Conservation (phyloP, 129 eudicot species). For the Artemisia tridentata region DNA sequence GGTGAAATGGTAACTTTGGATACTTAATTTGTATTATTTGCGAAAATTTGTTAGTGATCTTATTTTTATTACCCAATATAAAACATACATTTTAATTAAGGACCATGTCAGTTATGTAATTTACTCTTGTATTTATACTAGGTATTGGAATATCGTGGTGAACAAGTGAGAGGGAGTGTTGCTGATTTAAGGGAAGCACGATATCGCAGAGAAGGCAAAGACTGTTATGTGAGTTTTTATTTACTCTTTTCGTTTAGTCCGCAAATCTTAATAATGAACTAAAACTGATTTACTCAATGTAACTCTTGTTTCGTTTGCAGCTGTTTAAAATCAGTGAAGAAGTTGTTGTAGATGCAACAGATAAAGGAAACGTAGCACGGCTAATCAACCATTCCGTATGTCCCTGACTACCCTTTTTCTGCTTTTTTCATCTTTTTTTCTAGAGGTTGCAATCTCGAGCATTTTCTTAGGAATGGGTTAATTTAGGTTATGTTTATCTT, state of each 20-base stretch:
- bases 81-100: too few relatives aligned
- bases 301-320: constrained; percentile 42
- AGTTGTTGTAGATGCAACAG: constrained; percentile 95
- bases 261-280: not conserved
- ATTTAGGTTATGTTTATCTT: not conserved
- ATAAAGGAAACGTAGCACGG: constrained; percentile 93
- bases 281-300: not conserved
- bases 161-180: constrained; percentile 91
- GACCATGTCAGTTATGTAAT: too few relatives aligned
- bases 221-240: constrained; percentile 72
- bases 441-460: not conserved
- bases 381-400: constrained; percentile 90
- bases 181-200: constrained; percentile 94
- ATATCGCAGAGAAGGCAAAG: constrained; percentile 84
- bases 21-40: not conserved
- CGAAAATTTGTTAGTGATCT: not conserved
- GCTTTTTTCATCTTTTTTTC: not conserved
- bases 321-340: constrained; percentile 96
- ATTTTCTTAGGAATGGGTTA: not conserved
- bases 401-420: constrained; percentile 12
- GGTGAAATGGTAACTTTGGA: constrained; percentile 76
- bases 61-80: too few relatives aligned
- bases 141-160: constrained; percentile 99
- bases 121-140: constrained; percentile 20
- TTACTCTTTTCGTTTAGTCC: not conserved